Evolutionary conservation across 1,284 basidiomycete genomes (phyloP).

Genomic region (Albatrellus sp.): DNA sequence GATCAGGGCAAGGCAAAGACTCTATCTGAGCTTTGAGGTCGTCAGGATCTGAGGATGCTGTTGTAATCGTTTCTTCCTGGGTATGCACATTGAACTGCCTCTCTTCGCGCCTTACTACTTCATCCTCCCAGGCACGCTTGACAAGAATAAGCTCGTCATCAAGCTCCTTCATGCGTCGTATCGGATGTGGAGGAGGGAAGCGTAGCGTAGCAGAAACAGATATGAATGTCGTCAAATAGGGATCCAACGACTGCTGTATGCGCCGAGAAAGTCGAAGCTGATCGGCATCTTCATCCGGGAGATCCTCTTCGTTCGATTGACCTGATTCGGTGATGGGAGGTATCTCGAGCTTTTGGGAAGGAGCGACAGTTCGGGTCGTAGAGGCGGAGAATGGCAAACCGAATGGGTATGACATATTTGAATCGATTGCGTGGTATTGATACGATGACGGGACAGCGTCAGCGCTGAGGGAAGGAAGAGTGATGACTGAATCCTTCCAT

Average conservation of each 20-base stretch:
- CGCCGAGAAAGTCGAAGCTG: constrained; percentile 53
- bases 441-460: constrained; percentile 46
- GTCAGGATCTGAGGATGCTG: constrained; percentile 23
- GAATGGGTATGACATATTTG: constrained; percentile 4
- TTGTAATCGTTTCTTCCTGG: constrained; percentile 10
- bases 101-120: constrained; percentile 72
- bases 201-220: constrained; percentile 85
- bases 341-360: constrained; percentile 10
- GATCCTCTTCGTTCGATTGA: constrained; percentile 32
- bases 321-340: constrained; percentile 11
- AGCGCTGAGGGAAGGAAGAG: constrained; percentile 52
- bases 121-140: constrained; percentile 73
- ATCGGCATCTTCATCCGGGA: constrained; percentile 58
- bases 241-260: constrained; percentile 69
- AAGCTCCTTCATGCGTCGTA: constrained; percentile 77
- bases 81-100: constrained; percentile 23
- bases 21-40: constrained; percentile 64
- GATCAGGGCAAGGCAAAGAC: constrained; percentile 38
- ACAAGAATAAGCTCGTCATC: constrained; percentile 61
- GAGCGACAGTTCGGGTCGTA: background rate
- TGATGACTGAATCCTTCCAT: constrained; percentile 88
- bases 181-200: constrained; percentile 82
- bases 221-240: constrained; percentile 76
- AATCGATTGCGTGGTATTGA: constrained; percentile 9
- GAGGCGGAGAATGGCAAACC: constrained; percentile 6